Conservation (phyloP, 2,329 filamentous ascomycete genomes). For the Paecilomyces dactylethromorphus region DNA sequence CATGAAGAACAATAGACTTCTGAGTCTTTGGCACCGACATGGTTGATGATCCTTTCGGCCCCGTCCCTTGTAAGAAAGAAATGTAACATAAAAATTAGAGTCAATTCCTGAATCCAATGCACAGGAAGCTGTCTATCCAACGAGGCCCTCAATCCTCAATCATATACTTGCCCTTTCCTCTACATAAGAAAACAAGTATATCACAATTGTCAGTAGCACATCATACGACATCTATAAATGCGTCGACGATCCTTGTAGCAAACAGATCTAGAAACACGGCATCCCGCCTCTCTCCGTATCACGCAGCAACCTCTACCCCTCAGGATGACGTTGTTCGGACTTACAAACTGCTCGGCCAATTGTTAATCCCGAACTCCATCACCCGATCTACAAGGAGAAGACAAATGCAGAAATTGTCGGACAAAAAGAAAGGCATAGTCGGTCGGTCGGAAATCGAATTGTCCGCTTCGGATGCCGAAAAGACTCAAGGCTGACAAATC, state of each 20-base stretch:
- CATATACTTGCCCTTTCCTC: too few relatives aligned
- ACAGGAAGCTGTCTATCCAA: too few relatives aligned
- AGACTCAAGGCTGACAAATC: neutral
- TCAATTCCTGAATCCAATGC: too few relatives aligned
- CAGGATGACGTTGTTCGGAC: neutral
- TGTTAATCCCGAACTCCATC: neutral
- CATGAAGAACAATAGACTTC: neutral
- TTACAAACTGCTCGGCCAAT: neutral
- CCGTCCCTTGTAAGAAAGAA: neutral
- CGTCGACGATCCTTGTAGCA: too few relatives aligned
- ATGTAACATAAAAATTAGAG: too few relatives aligned
- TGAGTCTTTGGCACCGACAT: neutral
- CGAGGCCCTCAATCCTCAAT: too few relatives aligned
- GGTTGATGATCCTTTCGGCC: neutral
- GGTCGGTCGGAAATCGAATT: neutral
- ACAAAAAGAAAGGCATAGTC: neutral
- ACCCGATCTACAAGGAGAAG: neutral
- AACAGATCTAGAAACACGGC: neutral
- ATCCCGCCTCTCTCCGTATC: neutral
- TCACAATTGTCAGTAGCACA: neutral
- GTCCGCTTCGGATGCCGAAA: neutral
- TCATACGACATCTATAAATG: neutral
- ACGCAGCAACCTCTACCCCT: neutral
- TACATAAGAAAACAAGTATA: neutral
- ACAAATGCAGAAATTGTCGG: neutral